A percentile compares a stretch with the other conserved stretches of the same genome.
Conservation (phyloP, 2,329 filamentous ascomycete species). For the Tolypocladium amazonense region DNA sequence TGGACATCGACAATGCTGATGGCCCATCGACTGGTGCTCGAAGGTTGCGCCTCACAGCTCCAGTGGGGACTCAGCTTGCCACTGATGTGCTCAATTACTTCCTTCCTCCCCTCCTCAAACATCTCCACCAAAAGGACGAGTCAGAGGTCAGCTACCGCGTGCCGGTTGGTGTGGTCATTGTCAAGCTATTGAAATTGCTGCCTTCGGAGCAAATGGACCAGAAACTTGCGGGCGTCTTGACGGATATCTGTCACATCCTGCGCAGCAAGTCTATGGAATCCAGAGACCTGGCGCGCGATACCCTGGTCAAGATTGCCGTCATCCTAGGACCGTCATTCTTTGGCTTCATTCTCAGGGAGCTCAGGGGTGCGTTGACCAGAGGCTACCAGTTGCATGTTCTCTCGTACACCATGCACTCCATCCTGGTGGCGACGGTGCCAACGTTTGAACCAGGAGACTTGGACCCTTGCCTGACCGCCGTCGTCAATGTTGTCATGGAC, state of each 20-base stretch:
- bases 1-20: conserved; percentile 28
- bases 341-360: conserved; percentile 85
- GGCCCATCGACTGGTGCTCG: conserved; percentile 14
- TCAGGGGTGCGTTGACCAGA: conserved; percentile 69
- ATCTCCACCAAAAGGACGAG: conserved; percentile 91
- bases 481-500: conserved; percentile 86
- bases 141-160: conserved; percentile 87
- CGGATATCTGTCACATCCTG: conserved; percentile 87
- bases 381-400: conserved; percentile 93
- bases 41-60: conserved; percentile 54
- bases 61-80: conserved; percentile 54
- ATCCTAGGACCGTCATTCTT: conserved; percentile 76
- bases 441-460: conserved; percentile 71
- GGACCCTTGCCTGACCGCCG: conserved; percentile 72
- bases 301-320: conserved; percentile 71
- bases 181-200: conserved; percentile 76
- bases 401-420: conserved; percentile 88
- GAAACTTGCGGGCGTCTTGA: conserved; percentile 71
- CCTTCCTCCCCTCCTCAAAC: conserved; percentile 67
- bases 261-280: conserved; percentile 82
- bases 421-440: conserved; percentile 66
- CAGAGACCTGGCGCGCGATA: conserved; percentile 82
- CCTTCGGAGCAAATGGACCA: conserved; percentile 62
- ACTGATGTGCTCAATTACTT: conserved; percentile 66
- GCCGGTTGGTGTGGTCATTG: conserved; percentile 77